Evolutionary conservation across 192 early-diverging fungal genomes (phyloP), one percentile per base, ranked within the genome.

Genomic region (Coemansia umbellata): DNA sequence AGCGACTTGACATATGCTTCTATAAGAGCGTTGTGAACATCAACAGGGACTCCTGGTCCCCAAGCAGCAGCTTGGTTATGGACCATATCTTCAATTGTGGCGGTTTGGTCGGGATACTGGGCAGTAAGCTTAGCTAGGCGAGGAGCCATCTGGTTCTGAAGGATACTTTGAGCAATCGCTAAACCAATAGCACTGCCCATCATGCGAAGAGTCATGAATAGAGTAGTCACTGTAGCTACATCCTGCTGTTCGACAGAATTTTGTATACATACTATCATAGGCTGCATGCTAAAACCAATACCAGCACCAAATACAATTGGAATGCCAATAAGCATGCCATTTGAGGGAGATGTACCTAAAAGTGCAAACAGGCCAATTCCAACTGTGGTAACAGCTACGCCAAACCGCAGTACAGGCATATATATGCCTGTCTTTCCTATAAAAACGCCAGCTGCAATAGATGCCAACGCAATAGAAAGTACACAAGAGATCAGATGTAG

Each of bases 1-100:
- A 87, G 57, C 8, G 79, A 66, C 18, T 62, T 42, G 18, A 82
- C 84, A 57, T 85, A 85, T 3, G 82, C 80, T 5, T 63, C 59
- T n/a, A 84, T 74, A 6, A 81, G 66, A 7, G 56, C 49, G 0
- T 14, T 27, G 58, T 68, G 76, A 13, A 80, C 41, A 50, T 64
- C 56, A 3, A 10, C 15, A 0, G 82, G 75, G 1, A 64, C 47
- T 1, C 47, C 49, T 11, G 55, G 22, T 1, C 52, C 42, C 42
- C 60, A 69, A 14, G 64, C 64, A 14, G 66, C 47, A 37, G 50
- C 37, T 15, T 50, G 69, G 50, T 78, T 66, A 35, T 54, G 60
- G 47, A 69, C 37, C 10, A 57, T 56, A 41, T 74, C 69, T 14
- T 61, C 52, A 31, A 82, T 72, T 1, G 69, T 47, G 0, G 52